A percentile compares a stretch with the other conserved stretches of the same genome.
phyloP scores from a whole-genome alignment of 1,139 yeast species.

The Hyphopichia fennica region DNA sequence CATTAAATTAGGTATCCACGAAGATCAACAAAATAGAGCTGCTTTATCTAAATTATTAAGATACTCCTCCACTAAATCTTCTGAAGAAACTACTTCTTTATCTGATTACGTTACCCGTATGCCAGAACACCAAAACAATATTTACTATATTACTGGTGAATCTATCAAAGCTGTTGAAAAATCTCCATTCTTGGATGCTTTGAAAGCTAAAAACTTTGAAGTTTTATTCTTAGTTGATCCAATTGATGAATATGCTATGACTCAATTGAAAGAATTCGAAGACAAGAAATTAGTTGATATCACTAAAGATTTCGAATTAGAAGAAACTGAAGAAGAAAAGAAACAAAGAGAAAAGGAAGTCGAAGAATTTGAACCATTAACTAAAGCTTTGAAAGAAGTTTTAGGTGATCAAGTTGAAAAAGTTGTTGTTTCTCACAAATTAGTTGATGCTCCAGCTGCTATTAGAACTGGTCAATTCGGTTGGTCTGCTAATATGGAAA shows the following conservation, averaged over 20 bases:
- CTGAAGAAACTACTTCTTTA: conserved; percentile 91
- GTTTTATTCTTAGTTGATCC: conserved; percentile 98
- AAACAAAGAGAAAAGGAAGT: conserved; percentile 87
- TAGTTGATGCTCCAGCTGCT: conserved; percentile 99
- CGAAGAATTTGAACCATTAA: conserved; percentile 88
- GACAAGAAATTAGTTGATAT: conserved; percentile 98
- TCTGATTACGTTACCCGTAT: conserved; percentile 98
- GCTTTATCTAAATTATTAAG: conserved; percentile 96
- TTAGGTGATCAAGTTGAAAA: conserved; percentile 99
- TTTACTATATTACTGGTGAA: conserved; percentile 99
- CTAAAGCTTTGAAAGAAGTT: conserved; percentile 94
- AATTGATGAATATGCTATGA: conserved; percentile 99
- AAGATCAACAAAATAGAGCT: conserved; percentile 96
- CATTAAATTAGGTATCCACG: conserved; percentile 98
- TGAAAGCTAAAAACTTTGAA: conserved; percentile 98
- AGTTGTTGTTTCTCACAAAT: conserved; percentile 97
- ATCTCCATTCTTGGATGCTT: conserved; percentile 98
- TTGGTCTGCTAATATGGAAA: conserved; percentile 99
- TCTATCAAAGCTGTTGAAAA: conserved; percentile 96
- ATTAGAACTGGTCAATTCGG: conserved; percentile 99
- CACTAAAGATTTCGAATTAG: conserved; percentile 98
- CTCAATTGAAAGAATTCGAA: conserved; percentile 98
- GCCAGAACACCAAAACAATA: conserved; percentile 99
- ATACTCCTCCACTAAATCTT: conserved; percentile 94
- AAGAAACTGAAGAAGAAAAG: conserved; percentile 99